phyloP scores from a whole-genome alignment of 768 basidiomycete species.

The Termitomyces sp. region DNA sequence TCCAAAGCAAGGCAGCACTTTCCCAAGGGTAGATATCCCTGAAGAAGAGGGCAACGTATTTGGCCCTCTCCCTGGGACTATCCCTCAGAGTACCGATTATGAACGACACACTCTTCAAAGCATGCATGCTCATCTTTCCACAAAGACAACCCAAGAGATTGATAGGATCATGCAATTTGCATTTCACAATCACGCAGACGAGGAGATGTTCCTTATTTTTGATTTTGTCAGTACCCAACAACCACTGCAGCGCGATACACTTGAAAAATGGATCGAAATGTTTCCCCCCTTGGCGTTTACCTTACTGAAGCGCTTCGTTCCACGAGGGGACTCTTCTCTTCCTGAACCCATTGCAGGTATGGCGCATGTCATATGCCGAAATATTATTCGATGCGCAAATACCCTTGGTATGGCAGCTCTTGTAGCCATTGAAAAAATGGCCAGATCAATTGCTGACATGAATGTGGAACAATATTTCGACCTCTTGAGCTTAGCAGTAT shows the following conservation, averaged over 20 bases:
- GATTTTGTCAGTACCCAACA: slow-evolving; percentile 26
- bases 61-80: slow-evolving; percentile 7
- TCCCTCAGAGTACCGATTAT: neutral
- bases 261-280: slow-evolving; percentile 39
- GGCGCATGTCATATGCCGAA: slow-evolving; percentile 32
- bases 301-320: slow-evolving; percentile 43
- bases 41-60: neutral
- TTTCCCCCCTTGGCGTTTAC: slow-evolving; percentile 52
- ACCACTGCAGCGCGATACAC: slow-evolving; percentile 22
- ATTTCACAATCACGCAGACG: slow-evolving; percentile 46
- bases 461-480: slow-evolving; percentile 41
- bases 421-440: slow-evolving; percentile 53
- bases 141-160: slow-evolving; percentile 23
- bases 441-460: slow-evolving; percentile 35
- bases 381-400: slow-evolving; percentile 52
- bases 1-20: slow-evolving; percentile 14
- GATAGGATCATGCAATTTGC: slow-evolving; percentile 35
- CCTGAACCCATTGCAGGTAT: slow-evolving; percentile 25
- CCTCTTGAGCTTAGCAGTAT: slow-evolving; percentile 43
- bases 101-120: slow-evolving; percentile 20
- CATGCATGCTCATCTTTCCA: slow-evolving; percentile 20
- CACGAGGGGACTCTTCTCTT: slow-evolving; percentile 29
- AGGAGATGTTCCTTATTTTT: slow-evolving; percentile 50
- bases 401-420: slow-evolving; percentile 48
- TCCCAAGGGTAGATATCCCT: slow-evolving; percentile 6